Evolutionary conservation across 148 eudicot genomes (phyloP).

Genomic region (Euryodendron excelsum): DNA sequence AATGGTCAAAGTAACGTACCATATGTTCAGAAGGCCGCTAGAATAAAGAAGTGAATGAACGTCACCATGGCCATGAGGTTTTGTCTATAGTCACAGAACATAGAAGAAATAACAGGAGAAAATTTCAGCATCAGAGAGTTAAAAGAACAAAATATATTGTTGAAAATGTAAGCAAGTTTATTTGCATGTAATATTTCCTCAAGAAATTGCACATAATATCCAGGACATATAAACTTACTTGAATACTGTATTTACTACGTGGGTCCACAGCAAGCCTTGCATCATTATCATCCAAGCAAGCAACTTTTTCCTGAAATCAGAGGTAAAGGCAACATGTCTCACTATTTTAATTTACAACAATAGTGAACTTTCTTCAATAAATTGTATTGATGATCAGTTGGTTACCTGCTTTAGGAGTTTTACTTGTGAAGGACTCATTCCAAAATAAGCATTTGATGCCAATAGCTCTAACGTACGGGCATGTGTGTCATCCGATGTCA

Average conservation of each 20-base stretch:
- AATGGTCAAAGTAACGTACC: constrained; percentile 41
- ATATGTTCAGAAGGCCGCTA: constrained; percentile 62
- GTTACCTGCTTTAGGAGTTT: constrained; percentile 87
- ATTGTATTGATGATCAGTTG: neutral
- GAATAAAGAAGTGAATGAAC: constrained; percentile 92
- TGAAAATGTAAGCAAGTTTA: neutral
- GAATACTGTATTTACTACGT: constrained; percentile 67
- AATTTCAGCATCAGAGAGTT: neutral
- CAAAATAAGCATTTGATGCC: constrained; percentile 86
- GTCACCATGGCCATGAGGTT: constrained; percentile 99
- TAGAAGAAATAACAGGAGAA: constrained; percentile 9
- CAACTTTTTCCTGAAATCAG: constrained; percentile 85
- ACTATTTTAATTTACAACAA: neutral
- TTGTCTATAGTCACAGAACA: constrained; percentile 53
- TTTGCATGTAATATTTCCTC: neutral
- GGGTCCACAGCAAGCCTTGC: constrained; percentile 92
- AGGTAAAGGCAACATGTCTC: neutral
- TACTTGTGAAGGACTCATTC: constrained; percentile 81
- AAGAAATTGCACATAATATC: neutral
- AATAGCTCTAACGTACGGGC: constrained; percentile 60
- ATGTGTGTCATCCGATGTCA: constrained; percentile 99
- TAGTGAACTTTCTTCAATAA: neutral
- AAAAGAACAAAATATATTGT: neutral
- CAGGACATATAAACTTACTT: constrained; percentile 44
- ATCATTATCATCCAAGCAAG: constrained; percentile 97